Percentiles rank a stretch among this genome's conserved stretches.
Conservation (phyloP, 1,284 basidiomycete genomes). For the Rhizoctonia solani region DNA sequence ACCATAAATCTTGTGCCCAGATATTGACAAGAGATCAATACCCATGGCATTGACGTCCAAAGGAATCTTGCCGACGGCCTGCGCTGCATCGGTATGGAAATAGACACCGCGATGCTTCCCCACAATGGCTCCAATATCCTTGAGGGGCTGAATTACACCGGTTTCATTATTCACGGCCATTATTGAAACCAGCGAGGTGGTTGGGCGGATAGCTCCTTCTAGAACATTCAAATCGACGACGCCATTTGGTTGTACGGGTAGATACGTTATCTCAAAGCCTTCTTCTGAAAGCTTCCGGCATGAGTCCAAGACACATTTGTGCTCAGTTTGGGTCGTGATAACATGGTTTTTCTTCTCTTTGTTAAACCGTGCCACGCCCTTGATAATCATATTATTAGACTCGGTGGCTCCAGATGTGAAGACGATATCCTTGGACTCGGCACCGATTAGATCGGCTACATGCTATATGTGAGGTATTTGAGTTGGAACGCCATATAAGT, state of each 20-base stretch:
- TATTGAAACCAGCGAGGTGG: constrained; percentile 84
- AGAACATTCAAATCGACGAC: constrained; percentile 77
- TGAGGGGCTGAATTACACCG: constrained; percentile 96
- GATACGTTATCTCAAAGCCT: constrained; percentile 97
- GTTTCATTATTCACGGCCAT: constrained; percentile 99
- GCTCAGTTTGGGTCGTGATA: constrained; percentile 94
- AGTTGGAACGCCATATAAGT: neutral
- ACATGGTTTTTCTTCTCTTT: constrained; percentile 89
- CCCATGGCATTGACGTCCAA: constrained; percentile 95
- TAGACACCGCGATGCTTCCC: constrained; percentile 85
- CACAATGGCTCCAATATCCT: constrained; percentile 88
- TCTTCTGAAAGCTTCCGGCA: constrained; percentile 95
- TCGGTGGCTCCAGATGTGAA: constrained; percentile 99
- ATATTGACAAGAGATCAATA: constrained; percentile 94
- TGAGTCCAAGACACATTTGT: constrained; percentile 99
- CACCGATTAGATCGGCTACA: constrained; percentile 90
- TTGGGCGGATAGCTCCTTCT: constrained; percentile 82
- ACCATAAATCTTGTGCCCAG: constrained; percentile 97
- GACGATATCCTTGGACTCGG: constrained; percentile 93
- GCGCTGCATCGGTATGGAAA: constrained; percentile 98
- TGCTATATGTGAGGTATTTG: constrained; percentile 57
- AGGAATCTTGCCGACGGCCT: constrained; percentile 90
- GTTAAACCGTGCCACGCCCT: constrained; percentile 94
- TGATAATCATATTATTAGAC: constrained; percentile 97
- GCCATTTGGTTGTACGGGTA: constrained; percentile 90